Evolutionary conservation across 345 rosid genomes (phyloP).

Genomic region (Syzygium grande): DNA sequence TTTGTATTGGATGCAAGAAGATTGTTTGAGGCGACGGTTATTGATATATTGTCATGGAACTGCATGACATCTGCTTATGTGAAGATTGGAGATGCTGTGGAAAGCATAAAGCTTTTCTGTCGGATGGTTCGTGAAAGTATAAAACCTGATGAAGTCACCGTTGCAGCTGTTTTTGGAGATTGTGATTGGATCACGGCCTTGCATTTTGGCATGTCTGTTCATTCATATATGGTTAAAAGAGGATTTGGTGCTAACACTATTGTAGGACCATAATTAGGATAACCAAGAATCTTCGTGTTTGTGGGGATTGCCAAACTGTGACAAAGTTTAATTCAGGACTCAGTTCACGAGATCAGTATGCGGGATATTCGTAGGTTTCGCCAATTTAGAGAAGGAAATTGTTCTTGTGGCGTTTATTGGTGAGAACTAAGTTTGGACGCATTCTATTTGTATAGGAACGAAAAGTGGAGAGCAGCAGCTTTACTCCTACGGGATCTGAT

Average conservation of each 20-base stretch:
- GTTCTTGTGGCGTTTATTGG: not conserved
- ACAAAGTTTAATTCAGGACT: constrained; percentile 11
- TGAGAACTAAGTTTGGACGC: not conserved
- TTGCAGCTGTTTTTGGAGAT: constrained; percentile 13
- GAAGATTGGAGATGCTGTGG: constrained; percentile 5
- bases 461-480: not conserved
- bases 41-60: constrained; percentile 17
- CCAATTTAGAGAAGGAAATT: constrained; percentile 3
- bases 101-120: constrained; percentile 17
- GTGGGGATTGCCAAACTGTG: constrained; percentile 10
- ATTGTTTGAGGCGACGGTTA: constrained; percentile 8
- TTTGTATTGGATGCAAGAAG: constrained; percentile 4
- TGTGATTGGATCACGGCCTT: constrained; percentile 17
- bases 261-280: constrained; percentile 13
- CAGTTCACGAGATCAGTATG: constrained; percentile 7
- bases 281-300: constrained; percentile 4
- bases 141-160: constrained; percentile 10
- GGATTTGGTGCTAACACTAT: constrained; percentile 3
- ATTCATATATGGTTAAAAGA: constrained; percentile 8
- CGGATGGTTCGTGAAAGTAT: constrained; percentile 15
- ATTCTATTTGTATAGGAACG: not conserved
- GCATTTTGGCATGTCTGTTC: constrained; percentile 20
- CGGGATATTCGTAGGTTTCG: constrained; percentile 7
- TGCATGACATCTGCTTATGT: constrained; percentile 15
- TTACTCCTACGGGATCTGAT: not conserved